A percentile compares a stretch with the other conserved stretches of the same genome.
These are phyloP conservation scores for Suillus bovinus DNA, from an alignment of 768 basidiomycete genomes.

Conservation along the genomic window DNA sequence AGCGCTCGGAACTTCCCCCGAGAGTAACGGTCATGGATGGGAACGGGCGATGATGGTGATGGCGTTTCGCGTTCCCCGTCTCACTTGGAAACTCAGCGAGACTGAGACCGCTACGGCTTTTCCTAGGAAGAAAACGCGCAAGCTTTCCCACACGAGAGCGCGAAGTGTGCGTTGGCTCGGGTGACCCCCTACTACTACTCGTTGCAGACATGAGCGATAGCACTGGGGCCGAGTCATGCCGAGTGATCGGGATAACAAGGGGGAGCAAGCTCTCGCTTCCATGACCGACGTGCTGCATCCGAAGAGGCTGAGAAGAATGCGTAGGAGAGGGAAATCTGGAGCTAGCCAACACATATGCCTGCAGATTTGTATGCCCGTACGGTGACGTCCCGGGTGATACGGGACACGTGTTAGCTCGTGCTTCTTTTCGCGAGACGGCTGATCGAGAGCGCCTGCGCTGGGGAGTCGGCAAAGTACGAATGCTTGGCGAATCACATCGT, in stretches of 20 bases:
- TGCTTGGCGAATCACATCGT: constrained; percentile 13
- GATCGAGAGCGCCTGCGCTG: constrained; percentile 36
- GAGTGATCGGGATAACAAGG: constrained; percentile 9
- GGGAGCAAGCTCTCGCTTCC: constrained; percentile 30
- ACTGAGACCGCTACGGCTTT: constrained; percentile 30
- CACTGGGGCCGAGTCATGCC: constrained; percentile 9
- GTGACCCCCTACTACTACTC: constrained; percentile 7
- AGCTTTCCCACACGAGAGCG: constrained; percentile 23
- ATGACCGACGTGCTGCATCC: constrained; percentile 26
- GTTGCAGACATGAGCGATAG: constrained; percentile 26
- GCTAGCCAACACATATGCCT: constrained; percentile 25
- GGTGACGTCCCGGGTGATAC: constrained; percentile 29
- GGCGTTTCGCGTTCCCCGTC: constrained; percentile 24
- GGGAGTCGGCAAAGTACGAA: constrained; percentile 20
- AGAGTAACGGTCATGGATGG: constrained; percentile 15
- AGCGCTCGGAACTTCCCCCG: constrained; percentile 16
- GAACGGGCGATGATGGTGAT: constrained; percentile 27
- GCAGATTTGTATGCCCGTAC: constrained; percentile 32
- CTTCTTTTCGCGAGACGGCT: constrained; percentile 34
- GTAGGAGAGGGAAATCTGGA: constrained; percentile 29
- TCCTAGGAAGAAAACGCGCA: constrained; percentile 33
- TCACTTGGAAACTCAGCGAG: constrained; percentile 29
- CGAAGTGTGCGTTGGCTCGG: constrained; percentile 14
- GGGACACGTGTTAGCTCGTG: constrained; percentile 21
- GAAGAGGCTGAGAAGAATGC: constrained; percentile 28